Conservation (phyloP, 2,329 filamentous ascomycete species). For the Talaromyces sp. region DNA sequence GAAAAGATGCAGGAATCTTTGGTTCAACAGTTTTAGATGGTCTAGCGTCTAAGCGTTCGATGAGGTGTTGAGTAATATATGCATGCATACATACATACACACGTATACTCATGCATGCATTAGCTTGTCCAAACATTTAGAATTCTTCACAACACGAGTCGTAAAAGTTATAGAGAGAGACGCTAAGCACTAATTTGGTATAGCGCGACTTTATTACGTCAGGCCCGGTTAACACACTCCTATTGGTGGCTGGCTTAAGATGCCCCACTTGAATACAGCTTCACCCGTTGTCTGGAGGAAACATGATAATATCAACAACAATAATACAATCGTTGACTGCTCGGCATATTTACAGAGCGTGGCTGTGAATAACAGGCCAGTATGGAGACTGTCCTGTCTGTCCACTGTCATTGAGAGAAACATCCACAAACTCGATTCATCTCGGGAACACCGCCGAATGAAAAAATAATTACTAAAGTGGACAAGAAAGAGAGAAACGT, state of each 20-base stretch:
- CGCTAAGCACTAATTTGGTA: neutral
- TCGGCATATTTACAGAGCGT: slow-evolving; percentile 1
- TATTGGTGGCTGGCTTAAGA: neutral
- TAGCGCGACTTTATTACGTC: neutral
- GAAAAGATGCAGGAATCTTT: no score
- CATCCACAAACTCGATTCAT: neutral
- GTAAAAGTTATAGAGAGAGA: no score
- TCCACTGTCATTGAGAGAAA: neutral
- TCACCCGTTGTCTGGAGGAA: neutral
- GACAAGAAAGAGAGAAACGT: neutral
- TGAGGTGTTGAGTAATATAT: no score
- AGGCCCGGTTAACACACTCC: neutral
- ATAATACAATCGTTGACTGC: neutral
- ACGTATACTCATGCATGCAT: no score
- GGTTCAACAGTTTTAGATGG: no score
- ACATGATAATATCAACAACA: neutral
- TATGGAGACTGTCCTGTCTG: neutral
- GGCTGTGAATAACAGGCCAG: neutral
- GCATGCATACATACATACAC: no score
- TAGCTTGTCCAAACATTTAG: no score
- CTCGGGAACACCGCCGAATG: neutral
- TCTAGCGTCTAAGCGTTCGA: no score
- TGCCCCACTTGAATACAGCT: neutral
- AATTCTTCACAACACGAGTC: no score
- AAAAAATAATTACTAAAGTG: neutral